Conservation (phyloP, 768 basidiomycete species). For the Clathrus columnatus region DNA sequence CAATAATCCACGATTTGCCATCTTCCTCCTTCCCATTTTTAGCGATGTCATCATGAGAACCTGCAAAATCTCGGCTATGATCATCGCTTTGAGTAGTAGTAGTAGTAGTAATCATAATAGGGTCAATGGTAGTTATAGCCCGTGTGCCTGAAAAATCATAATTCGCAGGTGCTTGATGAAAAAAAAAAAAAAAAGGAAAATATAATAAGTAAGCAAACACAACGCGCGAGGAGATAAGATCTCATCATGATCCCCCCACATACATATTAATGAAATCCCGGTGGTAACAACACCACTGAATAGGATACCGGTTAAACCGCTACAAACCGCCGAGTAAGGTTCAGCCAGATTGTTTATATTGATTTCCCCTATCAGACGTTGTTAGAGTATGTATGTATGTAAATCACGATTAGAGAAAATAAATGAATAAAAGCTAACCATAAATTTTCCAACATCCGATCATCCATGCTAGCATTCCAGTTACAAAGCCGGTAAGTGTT, state of each 20-base stretch:
- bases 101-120: neutral
- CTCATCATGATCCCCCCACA: no score
- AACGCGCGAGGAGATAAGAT: neutral
- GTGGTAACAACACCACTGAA: constrained; percentile 31
- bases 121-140: constrained; percentile 26
- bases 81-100: no score
- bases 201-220: neutral
- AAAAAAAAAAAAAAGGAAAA: constrained; percentile 1
- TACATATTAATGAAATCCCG: constrained; percentile 28
- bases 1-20: no score
- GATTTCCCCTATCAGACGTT: constrained; percentile 22
- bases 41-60: constrained; percentile 8
- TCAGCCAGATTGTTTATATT: constrained; percentile 29
- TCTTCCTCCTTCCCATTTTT: neutral
- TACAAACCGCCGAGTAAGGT: constrained; percentile 33
- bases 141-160: constrained; percentile 32
- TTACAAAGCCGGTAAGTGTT: constrained; percentile 28
- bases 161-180: constrained; percentile 23
- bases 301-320: constrained; percentile 29
- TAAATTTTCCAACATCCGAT: constrained; percentile 43
- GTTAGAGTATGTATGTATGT: neutral
- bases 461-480: constrained; percentile 34
- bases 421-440: constrained; percentile 19
- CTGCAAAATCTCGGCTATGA: neutral
- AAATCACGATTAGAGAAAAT: neutral